Evolutionary conservation across 441 rosid species (phyloP).

Genomic region (Theobroma grandiflorum): DNA sequence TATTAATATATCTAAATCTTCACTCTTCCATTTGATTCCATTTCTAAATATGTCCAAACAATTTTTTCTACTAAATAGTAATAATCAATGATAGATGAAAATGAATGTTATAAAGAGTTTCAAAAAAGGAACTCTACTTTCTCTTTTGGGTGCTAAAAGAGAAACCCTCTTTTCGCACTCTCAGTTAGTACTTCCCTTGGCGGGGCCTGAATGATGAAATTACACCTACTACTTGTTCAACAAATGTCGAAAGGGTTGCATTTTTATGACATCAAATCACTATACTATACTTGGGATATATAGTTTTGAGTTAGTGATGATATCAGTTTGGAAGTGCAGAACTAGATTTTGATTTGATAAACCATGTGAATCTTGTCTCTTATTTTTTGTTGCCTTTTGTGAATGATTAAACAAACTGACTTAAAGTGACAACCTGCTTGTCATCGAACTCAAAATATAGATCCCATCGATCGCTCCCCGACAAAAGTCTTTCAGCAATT

Average conservation of each 20-base stretch:
- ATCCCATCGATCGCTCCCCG: background rate
- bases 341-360: constrained; percentile 1
- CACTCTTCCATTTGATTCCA: constrained; percentile 8
- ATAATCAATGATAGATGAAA: background rate
- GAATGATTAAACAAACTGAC: constrained; percentile 2
- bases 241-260: no score
- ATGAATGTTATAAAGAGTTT: background rate
- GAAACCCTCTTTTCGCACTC: background rate
- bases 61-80: background rate
- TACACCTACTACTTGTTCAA: background rate
- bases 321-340: background rate
- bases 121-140: background rate
- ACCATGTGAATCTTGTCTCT: background rate
- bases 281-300: background rate
- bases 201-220: background rate
- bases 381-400: background rate
- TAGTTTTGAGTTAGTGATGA: background rate
- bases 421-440: background rate
- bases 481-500: background rate
- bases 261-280: background rate
- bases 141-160: background rate
- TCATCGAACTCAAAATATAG: background rate
- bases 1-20: background rate
- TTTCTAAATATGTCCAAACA: constrained; percentile 1
- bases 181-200: background rate